Evolutionary conservation across 2,329 filamentous ascomycete genomes (phyloP).

Genomic region (Tolypocladium cylindrosporum): DNA sequence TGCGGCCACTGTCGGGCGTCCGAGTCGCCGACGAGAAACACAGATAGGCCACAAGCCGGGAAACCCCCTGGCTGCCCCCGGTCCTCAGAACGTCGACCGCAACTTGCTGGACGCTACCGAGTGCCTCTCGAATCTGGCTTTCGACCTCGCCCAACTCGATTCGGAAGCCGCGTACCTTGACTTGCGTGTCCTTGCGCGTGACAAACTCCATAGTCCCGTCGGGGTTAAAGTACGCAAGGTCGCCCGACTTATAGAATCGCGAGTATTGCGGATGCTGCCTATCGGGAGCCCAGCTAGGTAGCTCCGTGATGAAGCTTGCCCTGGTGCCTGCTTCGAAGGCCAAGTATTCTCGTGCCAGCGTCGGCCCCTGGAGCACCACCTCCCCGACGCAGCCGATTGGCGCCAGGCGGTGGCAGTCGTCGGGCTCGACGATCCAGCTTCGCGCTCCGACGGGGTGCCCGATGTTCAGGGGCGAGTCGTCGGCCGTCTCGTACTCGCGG

Average conservation of each 20-base stretch:
- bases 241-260: constrained; percentile 9
- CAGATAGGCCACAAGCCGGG: not conserved
- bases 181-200: not conserved
- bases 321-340: not conserved
- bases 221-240: constrained; percentile 7
- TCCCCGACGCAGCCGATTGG: constrained; percentile 5
- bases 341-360: constrained; percentile 3
- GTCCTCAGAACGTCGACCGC: not conserved
- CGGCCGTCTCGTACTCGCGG: not conserved
- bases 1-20: too few species aligned
- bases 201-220: constrained; percentile 8
- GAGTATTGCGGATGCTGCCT: not conserved
- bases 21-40: too few species aligned
- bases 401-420: not conserved
- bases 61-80: not conserved
- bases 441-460: not conserved
- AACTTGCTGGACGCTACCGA: not conserved
- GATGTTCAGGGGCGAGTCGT: not conserved
- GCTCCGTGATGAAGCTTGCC: not conserved
- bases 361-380: constrained; percentile 6
- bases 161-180: constrained; percentile 11
- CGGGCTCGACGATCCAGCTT: constrained; percentile 1
- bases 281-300: not conserved
- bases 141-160: constrained; percentile 10
- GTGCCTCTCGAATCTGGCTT: not conserved